These are phyloP conservation scores for Panicum hallii DNA, from an alignment of 202 grass and related monocot genomes.

Conservation along the genomic window DNA sequence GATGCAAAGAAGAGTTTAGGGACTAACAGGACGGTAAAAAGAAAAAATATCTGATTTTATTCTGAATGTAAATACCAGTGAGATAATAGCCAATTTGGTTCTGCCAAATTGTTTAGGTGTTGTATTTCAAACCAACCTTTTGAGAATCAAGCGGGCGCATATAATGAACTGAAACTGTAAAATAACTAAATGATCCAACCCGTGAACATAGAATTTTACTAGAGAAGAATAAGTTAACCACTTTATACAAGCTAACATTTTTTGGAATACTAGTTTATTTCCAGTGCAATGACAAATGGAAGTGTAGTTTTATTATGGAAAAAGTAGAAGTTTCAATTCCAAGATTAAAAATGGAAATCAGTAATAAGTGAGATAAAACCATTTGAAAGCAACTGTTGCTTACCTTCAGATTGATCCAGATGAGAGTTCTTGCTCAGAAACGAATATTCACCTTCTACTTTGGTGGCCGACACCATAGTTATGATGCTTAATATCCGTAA, in stretches of 20 bases:
- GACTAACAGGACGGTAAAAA: neutral
- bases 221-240: neutral
- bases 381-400: constrained; percentile 34
- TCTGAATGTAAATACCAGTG: neutral
- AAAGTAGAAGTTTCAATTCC: neutral
- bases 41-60: neutral
- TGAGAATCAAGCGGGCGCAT: neutral
- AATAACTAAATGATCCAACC: constrained; percentile 11
- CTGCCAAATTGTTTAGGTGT: constrained; percentile 2
- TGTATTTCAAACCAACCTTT: constrained; percentile 6
- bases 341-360: neutral
- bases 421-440: constrained; percentile 49
- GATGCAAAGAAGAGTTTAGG: constrained; percentile 13
- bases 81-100: neutral
- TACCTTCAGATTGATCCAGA: constrained; percentile 56
- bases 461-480: constrained; percentile 63
- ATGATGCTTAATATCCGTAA: constrained; percentile 36
- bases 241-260: neutral
- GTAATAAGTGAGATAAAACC: constrained; percentile 34
- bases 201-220: constrained; percentile 5
- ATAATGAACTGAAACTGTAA: constrained; percentile 34
- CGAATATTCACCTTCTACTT: constrained; percentile 46
- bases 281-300: neutral
- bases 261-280: neutral
- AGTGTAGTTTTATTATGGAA: neutral